These are phyloP conservation scores for Penicillium sp. DNA, from an alignment of 2,329 filamentous ascomycete genomes.

Conservation along the genomic window DNA sequence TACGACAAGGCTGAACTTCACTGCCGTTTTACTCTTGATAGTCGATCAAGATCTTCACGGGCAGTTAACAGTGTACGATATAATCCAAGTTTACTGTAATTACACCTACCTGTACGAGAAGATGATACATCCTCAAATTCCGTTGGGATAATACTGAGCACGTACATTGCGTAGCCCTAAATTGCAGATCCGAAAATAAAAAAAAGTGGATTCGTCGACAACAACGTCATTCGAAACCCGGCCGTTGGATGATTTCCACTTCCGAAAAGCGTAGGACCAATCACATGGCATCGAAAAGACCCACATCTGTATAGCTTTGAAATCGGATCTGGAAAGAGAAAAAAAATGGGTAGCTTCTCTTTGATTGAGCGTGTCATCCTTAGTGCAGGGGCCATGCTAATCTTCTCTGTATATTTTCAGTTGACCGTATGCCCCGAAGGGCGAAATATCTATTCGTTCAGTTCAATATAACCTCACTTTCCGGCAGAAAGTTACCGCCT, in stretches of 20 bases:
- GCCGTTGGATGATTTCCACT: neutral
- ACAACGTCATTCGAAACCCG: neutral
- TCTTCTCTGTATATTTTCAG: slow-evolving; percentile 72
- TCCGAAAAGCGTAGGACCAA: neutral
- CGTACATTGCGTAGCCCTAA: neutral
- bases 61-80: neutral
- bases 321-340: slow-evolving; percentile 25
- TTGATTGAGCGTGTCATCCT: slow-evolving; percentile 90
- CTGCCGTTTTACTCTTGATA: neutral
- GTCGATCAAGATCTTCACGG: neutral
- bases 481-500: neutral
- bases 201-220: neutral
- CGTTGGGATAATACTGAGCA: neutral
- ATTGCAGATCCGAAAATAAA: neutral
- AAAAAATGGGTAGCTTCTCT: slow-evolving; percentile 73
- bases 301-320: neutral
- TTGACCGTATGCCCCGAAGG: slow-evolving; percentile 60
- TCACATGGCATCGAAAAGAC: rapidly evolving
- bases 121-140: neutral
- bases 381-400: slow-evolving; percentile 84
- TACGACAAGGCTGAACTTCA: neutral
- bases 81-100: neutral
- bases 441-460: slow-evolving; percentile 12
- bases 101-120: neutral
- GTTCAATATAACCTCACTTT: neutral